Conservation (phyloP, 2,329 filamentous ascomycete genomes). For the Aspergillus unguis region DNA sequence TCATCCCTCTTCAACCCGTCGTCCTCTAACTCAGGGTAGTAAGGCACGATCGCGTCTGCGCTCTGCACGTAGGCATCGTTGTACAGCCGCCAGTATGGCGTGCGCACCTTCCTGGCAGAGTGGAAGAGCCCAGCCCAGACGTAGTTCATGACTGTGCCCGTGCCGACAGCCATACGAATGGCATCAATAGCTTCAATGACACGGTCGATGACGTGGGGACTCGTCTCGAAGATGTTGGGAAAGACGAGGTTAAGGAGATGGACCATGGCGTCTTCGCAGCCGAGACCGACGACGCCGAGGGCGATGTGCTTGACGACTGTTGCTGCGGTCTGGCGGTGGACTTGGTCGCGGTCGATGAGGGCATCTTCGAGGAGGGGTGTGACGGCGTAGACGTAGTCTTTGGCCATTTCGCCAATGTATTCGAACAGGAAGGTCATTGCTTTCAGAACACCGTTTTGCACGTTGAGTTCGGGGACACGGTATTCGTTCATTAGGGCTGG, state of each 20-base stretch:
- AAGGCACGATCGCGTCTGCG: slow-evolving; percentile 93
- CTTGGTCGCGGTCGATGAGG: slow-evolving; percentile 95
- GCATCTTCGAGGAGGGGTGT: slow-evolving; percentile 94
- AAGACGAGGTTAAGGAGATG: slow-evolving; percentile 94
- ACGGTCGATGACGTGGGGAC: slow-evolving; percentile 95
- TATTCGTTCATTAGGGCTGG: slow-evolving; percentile 99
- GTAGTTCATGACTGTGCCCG: slow-evolving; percentile 93
- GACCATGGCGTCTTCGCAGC: slow-evolving; percentile 97
- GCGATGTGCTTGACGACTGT: slow-evolving; percentile 98
- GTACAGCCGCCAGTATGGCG: slow-evolving; percentile 94
- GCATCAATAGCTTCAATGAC: slow-evolving; percentile 98
- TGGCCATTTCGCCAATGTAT: slow-evolving; percentile 99
- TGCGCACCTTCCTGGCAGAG: slow-evolving; percentile 87
- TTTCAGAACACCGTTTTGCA: slow-evolving; percentile 97
- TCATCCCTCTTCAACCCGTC: slow-evolving; percentile 76
- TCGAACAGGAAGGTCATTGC: slow-evolving; percentile 96
- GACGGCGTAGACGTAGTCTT: slow-evolving; percentile 98
- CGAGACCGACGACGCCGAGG: slow-evolving; percentile 92
- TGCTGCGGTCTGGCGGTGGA: slow-evolving; percentile 93
- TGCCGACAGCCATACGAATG: slow-evolving; percentile 87
- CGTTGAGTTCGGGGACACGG: slow-evolving; percentile 94
- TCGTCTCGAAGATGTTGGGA: slow-evolving; percentile 96
- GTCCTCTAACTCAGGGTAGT: slow-evolving; percentile 84
- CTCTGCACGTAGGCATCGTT: slow-evolving; percentile 95
- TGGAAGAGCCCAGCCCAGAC: slow-evolving; percentile 98